A percentile compares a stretch with the other conserved stretches of the same genome.
Conservation (phyloP, 2,329 filamentous ascomycete genomes). For the Ophiostoma montium region DNA sequence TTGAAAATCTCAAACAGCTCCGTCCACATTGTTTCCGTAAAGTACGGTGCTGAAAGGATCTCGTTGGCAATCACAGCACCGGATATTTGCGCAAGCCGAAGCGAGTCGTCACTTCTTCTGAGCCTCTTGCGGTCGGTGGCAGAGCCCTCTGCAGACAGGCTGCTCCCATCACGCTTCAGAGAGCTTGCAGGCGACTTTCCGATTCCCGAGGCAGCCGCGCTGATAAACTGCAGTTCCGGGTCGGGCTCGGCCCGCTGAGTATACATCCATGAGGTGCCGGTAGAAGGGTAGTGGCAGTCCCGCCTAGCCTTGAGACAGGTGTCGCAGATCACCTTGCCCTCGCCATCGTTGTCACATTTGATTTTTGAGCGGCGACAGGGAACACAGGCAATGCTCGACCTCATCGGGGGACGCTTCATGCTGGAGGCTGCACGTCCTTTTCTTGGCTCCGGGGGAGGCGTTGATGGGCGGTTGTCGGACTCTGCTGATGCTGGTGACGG, state of each 20-base stretch:
- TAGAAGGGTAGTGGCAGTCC: constrained; percentile 54
- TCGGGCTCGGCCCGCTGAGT: constrained; percentile 21
- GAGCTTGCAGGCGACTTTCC: neutral
- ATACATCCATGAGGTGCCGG: neutral
- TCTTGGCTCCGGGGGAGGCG: constrained; percentile 20
- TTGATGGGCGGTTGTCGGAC: neutral
- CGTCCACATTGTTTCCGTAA: constrained; percentile 53
- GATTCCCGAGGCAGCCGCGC: neutral
- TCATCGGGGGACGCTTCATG: constrained; percentile 36
- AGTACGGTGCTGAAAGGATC: constrained; percentile 43
- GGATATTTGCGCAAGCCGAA: constrained; percentile 23
- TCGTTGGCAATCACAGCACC: constrained; percentile 34
- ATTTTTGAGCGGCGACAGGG: constrained; percentile 70
- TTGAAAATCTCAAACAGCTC: constrained; percentile 58
- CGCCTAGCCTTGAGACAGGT: constrained; percentile 58
- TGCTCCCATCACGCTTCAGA: constrained; percentile 27
- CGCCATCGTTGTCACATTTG: constrained; percentile 70
- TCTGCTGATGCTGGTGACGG: neutral
- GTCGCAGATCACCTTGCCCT: constrained; percentile 51
- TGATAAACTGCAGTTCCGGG: constrained; percentile 1
- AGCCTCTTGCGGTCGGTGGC: constrained; percentile 35
- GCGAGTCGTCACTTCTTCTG: constrained; percentile 29
- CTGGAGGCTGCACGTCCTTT: constrained; percentile 19
- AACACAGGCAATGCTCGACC: constrained; percentile 67
- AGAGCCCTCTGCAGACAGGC: constrained; percentile 19